phyloP scores from a whole-genome alignment of 2,329 filamentous ascomycete species.

The Byssoonygena ceratinophila region DNA sequence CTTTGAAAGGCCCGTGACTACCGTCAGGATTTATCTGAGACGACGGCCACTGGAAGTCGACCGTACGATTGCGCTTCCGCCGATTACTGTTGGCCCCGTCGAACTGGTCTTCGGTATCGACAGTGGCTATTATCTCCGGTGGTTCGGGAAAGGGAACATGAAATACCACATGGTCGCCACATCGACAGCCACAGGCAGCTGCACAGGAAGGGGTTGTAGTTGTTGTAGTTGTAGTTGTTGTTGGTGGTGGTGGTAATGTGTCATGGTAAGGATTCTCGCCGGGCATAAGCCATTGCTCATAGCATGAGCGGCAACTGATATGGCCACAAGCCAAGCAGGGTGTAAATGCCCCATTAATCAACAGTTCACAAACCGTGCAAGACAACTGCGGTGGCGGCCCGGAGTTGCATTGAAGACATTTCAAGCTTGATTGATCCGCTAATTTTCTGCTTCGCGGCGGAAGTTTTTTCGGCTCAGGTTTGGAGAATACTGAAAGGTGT shows the following conservation, averaged over 20 bases:
- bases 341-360: constrained; percentile 36
- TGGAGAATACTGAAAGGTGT: constrained; percentile 29
- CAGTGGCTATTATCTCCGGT: not conserved
- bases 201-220: constrained; percentile 28
- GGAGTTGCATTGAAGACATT: constrained; percentile 31
- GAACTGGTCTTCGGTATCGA: not conserved
- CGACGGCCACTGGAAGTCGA: constrained; percentile 3
- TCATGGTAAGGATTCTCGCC: constrained; percentile 11
- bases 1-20: not conserved
- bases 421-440: constrained; percentile 15
- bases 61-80: constrained; percentile 11
- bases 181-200: constrained; percentile 40
- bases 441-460: constrained; percentile 13
- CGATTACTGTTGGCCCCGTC: not conserved
- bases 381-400: constrained; percentile 28
- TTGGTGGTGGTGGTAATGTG: too few species aligned
- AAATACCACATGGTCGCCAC: constrained; percentile 30
- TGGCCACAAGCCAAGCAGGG: constrained; percentile 42
- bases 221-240: too few species aligned
- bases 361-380: constrained; percentile 37
- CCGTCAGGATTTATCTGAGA: not conserved
- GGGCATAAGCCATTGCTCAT: constrained; percentile 37
- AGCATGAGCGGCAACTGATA: constrained; percentile 38
- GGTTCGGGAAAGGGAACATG: constrained; percentile 25
- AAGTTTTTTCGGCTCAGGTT: not conserved